Evolutionary conservation across 2,329 filamentous ascomycete species (phyloP).

Genomic region (Pseudogymnoascus sp.): DNA sequence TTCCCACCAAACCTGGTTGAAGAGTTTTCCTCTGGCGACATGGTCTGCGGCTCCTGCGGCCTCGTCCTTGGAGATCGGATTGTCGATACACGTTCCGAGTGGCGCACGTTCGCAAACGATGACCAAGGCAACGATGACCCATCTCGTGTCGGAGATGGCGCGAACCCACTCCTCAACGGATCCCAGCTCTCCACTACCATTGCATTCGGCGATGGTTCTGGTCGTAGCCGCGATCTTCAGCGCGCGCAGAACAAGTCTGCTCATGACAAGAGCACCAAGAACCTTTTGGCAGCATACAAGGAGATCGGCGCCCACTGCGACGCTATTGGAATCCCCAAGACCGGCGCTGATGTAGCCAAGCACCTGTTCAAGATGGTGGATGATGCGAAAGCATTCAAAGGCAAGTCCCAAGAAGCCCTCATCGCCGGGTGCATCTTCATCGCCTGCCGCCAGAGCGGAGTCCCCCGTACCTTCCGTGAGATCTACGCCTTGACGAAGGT

Average conservation of each 20-base stretch:
- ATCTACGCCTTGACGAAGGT: constrained; percentile 91
- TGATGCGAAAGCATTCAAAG: constrained; percentile 88
- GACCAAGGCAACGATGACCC: constrained; percentile 95
- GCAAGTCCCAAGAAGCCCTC: constrained; percentile 87
- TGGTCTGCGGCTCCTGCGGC: constrained; percentile 87
- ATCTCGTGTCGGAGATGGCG: constrained; percentile 91
- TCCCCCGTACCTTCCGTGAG: constrained; percentile 86
- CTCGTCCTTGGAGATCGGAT: constrained; percentile 84
- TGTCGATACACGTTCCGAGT: constrained; percentile 93
- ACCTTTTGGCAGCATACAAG: constrained; percentile 72
- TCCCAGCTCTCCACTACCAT: constrained; percentile 85
- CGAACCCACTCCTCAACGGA: constrained; percentile 82
- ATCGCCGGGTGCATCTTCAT: constrained; percentile 98
- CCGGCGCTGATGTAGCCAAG: constrained; percentile 83
- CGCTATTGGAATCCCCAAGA: constrained; percentile 69
- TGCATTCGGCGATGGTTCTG: constrained; percentile 68
- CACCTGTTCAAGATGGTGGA: constrained; percentile 92
- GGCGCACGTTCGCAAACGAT: constrained; percentile 98
- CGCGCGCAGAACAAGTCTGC: constrained; percentile 76
- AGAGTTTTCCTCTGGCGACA: constrained; percentile 85
- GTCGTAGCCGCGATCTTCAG: constrained; percentile 66
- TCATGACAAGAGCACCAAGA: constrained; percentile 76
- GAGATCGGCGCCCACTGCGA: constrained; percentile 86
- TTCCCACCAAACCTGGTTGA: constrained; percentile 87
- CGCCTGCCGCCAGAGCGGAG: constrained; percentile 81